Conservation (phyloP, 1,284 basidiomycete species). For the Leucoagaricus sp. region DNA sequence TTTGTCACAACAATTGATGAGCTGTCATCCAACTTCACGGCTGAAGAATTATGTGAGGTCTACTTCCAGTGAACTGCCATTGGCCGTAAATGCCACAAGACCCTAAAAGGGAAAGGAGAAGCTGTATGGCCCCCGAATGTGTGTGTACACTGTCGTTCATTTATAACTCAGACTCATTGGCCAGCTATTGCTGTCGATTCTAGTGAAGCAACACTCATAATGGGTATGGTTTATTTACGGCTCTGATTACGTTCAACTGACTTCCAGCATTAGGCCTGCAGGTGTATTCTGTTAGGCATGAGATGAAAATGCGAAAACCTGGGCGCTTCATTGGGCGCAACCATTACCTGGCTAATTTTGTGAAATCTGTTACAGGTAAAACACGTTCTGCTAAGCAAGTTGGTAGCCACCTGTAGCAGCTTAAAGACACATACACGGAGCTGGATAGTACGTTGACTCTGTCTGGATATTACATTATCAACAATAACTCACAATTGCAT, state of each 20-base stretch:
- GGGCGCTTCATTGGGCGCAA: slow-evolving; percentile 58
- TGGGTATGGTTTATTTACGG: slow-evolving; percentile 38
- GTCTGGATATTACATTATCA: not conserved
- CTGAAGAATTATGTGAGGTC: slow-evolving; percentile 26
- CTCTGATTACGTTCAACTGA: not conserved
- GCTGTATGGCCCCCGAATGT: slow-evolving; percentile 62
- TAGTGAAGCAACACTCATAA: slow-evolving; percentile 56
- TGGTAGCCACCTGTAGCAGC: slow-evolving; percentile 61
- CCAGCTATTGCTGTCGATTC: slow-evolving; percentile 13
- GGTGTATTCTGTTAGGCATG: slow-evolving; percentile 42
- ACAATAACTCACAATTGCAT: not conserved
- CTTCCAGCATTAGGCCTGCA: slow-evolving; percentile 41
- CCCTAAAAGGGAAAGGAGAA: slow-evolving; percentile 54
- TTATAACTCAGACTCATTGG: slow-evolving; percentile 6
- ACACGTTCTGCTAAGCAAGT: slow-evolving; percentile 60
- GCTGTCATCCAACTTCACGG: slow-evolving; percentile 39
- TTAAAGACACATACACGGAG: slow-evolving; percentile 58
- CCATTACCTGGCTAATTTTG: slow-evolving; percentile 59
- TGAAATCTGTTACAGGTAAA: slow-evolving; percentile 52
- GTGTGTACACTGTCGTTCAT: slow-evolving; percentile 26
- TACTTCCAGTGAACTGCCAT: slow-evolving; percentile 35
- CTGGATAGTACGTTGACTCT: not conserved
- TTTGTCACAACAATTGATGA: slow-evolving; percentile 39
- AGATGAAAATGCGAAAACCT: slow-evolving; percentile 41
- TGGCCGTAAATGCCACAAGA: slow-evolving; percentile 56